Conservation (phyloP, 2,329 filamentous ascomycete species). For the Penicillium sp. region DNA sequence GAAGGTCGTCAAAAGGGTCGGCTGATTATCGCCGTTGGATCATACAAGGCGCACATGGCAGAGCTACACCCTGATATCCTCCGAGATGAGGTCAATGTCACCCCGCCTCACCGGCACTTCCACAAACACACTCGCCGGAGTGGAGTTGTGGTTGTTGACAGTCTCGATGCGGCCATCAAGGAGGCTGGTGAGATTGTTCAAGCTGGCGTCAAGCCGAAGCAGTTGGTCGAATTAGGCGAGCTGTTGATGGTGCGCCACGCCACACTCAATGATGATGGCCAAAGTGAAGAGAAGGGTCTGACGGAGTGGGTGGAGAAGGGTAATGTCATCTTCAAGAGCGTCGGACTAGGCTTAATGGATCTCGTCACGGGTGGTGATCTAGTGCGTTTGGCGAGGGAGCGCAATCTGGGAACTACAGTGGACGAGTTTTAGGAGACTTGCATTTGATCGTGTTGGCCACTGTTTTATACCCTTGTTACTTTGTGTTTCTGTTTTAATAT, state of each 20-base stretch:
- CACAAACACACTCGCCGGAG: slow-evolving; percentile 56
- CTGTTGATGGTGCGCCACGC: slow-evolving; percentile 65
- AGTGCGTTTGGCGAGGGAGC: slow-evolving; percentile 56
- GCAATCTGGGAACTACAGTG: slow-evolving; percentile 54
- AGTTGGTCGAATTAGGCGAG: slow-evolving; percentile 86
- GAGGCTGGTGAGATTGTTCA: slow-evolving; percentile 87
- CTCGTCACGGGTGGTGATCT: slow-evolving; percentile 62
- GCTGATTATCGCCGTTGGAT: slow-evolving; percentile 46
- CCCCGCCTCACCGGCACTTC: slow-evolving; percentile 47
- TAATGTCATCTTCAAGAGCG: slow-evolving; percentile 69
- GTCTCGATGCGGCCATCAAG: slow-evolving; percentile 73
- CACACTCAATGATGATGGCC: slow-evolving; percentile 38
- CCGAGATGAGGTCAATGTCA: slow-evolving; percentile 57
- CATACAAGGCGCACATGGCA: slow-evolving; percentile 70
- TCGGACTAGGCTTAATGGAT: slow-evolving; percentile 69
- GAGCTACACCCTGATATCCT: slow-evolving; percentile 80
- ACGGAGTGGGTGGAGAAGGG: slow-evolving; percentile 62
- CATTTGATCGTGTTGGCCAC: background rate
- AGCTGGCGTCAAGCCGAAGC: slow-evolving; percentile 68
- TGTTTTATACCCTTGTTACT: background rate
- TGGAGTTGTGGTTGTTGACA: slow-evolving; percentile 64
- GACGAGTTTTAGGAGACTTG: slow-evolving; percentile 40
- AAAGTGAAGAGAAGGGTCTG: slow-evolving; percentile 45
- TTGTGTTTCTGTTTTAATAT: no score
- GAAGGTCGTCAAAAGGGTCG: slow-evolving; percentile 48